Percentiles rank a stretch among this genome's conserved stretches.
phyloP scores from a whole-genome alignment of 371 early-diverging fungal genomes.

The Basidiobolus heterosporus region DNA sequence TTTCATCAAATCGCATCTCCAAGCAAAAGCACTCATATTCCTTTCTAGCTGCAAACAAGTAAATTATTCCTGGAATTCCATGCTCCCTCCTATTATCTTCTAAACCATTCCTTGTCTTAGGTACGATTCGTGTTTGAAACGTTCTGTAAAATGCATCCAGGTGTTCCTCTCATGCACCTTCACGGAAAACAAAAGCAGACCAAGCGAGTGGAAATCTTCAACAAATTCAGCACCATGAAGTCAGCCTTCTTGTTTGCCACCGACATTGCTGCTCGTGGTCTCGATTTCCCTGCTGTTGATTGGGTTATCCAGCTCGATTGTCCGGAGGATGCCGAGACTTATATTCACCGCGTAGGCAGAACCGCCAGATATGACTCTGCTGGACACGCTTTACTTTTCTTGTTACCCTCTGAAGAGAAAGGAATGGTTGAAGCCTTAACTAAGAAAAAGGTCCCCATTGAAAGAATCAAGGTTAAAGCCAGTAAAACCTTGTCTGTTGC shows the following conservation, averaged over 20 bases:
- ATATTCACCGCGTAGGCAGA: constrained; percentile 96
- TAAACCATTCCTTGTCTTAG: constrained; percentile 9
- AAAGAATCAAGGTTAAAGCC: constrained; percentile 64
- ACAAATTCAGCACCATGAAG: constrained; percentile 58
- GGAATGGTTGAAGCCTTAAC: constrained; percentile 58
- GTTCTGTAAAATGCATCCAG: constrained; percentile 87
- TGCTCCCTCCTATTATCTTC: constrained; percentile 2
- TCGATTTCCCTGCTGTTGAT: constrained; percentile 96
- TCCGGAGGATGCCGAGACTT: constrained; percentile 89
- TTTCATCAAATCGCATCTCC: constrained; percentile 79
- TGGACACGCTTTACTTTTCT: constrained; percentile 72
- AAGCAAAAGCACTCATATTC: constrained; percentile 71
- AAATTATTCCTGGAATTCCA: not conserved
- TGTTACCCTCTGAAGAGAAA: constrained; percentile 74
- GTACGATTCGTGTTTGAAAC: constrained; percentile 83
- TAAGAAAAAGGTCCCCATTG: constrained; percentile 65
- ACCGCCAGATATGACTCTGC: constrained; percentile 85
- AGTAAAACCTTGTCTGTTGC: constrained; percentile 44
- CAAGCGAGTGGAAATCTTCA: constrained; percentile 79
- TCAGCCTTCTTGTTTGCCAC: constrained; percentile 78
- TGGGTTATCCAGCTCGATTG: constrained; percentile 97
- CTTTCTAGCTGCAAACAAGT: constrained; percentile 81
- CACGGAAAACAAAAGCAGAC: constrained; percentile 93
- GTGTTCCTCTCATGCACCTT: constrained; percentile 73
- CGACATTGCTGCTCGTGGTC: constrained; percentile 92